phyloP scores from a whole-genome alignment of 2,329 filamentous ascomycete genomes.

The Pyrenophora tritici-repentis region DNA sequence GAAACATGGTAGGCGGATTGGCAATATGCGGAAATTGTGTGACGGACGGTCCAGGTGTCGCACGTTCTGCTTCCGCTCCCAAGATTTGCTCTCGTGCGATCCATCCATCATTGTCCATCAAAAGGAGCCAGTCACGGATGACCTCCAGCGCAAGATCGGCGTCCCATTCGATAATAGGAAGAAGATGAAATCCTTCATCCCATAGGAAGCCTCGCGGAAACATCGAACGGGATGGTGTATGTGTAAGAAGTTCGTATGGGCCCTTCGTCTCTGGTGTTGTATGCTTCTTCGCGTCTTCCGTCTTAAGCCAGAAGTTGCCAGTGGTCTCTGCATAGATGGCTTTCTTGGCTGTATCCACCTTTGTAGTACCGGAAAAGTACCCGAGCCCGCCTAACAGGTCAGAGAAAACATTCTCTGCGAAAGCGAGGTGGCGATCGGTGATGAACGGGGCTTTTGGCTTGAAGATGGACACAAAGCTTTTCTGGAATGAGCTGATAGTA shows the following conservation, averaged over 20 bases:
- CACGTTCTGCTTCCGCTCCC: constrained; percentile 83
- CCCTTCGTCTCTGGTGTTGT: constrained; percentile 73
- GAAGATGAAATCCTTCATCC: constrained; percentile 94
- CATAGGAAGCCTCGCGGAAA: constrained; percentile 95
- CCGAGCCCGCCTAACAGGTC: constrained; percentile 91
- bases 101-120: constrained; percentile 96
- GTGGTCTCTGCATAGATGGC: constrained; percentile 90
- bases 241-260: constrained; percentile 84
- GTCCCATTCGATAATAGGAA: constrained; percentile 91
- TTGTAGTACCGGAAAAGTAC: constrained; percentile 84
- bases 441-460: constrained; percentile 75
- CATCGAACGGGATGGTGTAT: constrained; percentile 86
- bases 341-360: constrained; percentile 86
- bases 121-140: constrained; percentile 87
- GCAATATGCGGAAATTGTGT: constrained; percentile 95
- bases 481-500: constrained; percentile 68
- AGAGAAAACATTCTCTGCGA: constrained; percentile 85
- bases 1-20: constrained; percentile 91
- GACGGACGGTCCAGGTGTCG: constrained; percentile 87
- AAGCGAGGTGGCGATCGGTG: constrained; percentile 71
- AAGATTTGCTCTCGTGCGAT: constrained; percentile 94
- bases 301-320: constrained; percentile 91
- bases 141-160: constrained; percentile 83
- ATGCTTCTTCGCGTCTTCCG: constrained; percentile 73
- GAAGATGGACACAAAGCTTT: constrained; percentile 73